Evolutionary conservation across 805 yeast genomes (phyloP).

Genomic region (Ogataea neopini): DNA sequence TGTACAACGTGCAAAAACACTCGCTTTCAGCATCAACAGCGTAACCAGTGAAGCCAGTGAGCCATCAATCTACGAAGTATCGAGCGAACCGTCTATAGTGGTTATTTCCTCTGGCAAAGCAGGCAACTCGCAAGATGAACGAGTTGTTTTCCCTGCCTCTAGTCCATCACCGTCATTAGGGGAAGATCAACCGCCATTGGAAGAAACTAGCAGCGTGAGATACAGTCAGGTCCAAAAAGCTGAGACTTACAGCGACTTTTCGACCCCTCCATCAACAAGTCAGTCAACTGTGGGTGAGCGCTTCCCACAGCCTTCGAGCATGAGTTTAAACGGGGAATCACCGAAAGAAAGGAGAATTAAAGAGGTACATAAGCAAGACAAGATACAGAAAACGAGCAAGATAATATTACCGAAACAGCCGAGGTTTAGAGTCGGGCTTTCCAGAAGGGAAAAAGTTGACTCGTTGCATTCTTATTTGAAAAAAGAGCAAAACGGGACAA

Average conservation of each 20-base stretch:
- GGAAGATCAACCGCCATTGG: background rate
- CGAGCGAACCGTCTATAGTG: background rate
- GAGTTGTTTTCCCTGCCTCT: background rate
- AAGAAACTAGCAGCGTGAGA: background rate
- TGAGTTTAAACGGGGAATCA: background rate
- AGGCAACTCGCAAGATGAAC: too few species aligned
- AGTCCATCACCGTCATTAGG: conserved; percentile 3
- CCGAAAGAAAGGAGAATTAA: background rate
- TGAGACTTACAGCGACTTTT: background rate
- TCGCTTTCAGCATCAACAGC: background rate
- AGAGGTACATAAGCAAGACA: too few species aligned
- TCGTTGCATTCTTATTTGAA: conserved; percentile 22
- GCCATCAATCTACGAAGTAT: background rate
- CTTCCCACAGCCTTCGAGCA: conserved; percentile 1
- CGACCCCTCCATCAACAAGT: background rate
- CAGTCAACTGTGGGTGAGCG: background rate
- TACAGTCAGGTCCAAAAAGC: background rate
- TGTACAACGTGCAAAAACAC: background rate
- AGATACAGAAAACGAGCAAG: background rate
- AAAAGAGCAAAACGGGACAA: too few species aligned
- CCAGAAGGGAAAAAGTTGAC: conserved; percentile 20
- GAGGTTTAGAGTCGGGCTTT: conserved; percentile 21
- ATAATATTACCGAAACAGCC: conserved; percentile 13
- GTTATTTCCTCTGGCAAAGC: background rate
- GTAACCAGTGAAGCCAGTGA: background rate